A percentile compares a stretch with the other conserved stretches of the same genome.
Evolutionary conservation across 2,329 filamentous ascomycete genomes (phyloP).

Genomic region (Botryosphaeria dothidea): DNA sequence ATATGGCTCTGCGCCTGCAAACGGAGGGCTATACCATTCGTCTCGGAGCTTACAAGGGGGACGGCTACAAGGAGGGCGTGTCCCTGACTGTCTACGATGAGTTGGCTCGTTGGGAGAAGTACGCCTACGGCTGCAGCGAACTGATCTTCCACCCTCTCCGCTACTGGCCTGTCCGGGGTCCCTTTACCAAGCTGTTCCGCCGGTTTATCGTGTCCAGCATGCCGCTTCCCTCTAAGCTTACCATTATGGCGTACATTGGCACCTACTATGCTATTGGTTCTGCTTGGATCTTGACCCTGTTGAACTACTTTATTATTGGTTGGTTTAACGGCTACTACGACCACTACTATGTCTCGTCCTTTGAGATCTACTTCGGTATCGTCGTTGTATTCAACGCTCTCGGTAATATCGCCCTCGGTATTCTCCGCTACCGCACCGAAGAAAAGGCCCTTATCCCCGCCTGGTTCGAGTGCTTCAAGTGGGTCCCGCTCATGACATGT

Average conservation of each 20-base stretch:
- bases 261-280: conserved; percentile 79
- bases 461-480: conserved; percentile 60
- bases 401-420: conserved; percentile 69
- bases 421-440: conserved; percentile 71
- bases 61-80: conserved; percentile 82
- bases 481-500: conserved; percentile 54
- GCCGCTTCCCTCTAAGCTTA: conserved; percentile 73
- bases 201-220: conserved; percentile 73
- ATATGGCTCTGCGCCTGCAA: conserved; percentile 77
- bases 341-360: conserved; percentile 74
- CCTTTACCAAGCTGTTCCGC: conserved; percentile 77
- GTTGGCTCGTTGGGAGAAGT: conserved; percentile 83
- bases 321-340: conserved; percentile 77
- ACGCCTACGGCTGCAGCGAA: conserved; percentile 82
- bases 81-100: conserved; percentile 85
- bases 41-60: conserved; percentile 70
- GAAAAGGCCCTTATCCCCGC: conserved; percentile 62
- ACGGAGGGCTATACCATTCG: conserved; percentile 72
- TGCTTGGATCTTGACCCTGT: conserved; percentile 71
- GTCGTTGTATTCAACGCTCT: conserved; percentile 76
- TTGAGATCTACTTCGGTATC: conserved; percentile 79
- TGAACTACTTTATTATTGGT: conserved; percentile 75
- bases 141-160: conserved; percentile 76
- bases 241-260: conserved; percentile 74
- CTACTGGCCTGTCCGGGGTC: conserved; percentile 71